phyloP scores from a whole-genome alignment of 2,329 filamentous ascomycete genomes.

The Alternaria conjuncta region DNA sequence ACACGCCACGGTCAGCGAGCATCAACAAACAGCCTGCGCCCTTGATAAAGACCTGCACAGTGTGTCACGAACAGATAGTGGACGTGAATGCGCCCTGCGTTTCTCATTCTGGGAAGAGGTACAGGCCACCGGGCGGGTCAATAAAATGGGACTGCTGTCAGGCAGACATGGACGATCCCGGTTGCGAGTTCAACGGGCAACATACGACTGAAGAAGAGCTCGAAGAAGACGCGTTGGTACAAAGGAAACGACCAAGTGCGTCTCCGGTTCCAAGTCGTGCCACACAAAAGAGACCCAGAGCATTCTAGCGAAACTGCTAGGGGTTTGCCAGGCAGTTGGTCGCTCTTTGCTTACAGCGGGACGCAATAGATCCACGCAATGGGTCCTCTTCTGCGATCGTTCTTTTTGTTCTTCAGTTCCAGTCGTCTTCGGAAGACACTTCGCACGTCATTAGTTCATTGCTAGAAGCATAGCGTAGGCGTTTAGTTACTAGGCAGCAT shows the following conservation, averaged over 20 bases:
- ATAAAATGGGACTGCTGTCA: slow-evolving; percentile 18
- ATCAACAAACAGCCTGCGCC: not conserved
- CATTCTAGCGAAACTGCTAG: not conserved
- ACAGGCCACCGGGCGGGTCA: not conserved
- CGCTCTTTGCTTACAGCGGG: not conserved
- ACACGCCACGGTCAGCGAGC: not conserved
- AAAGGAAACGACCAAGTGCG: slow-evolving; percentile 4
- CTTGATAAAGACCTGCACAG: slow-evolving; percentile 14
- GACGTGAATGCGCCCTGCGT: slow-evolving; percentile 16
- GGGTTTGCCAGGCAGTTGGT: not conserved
- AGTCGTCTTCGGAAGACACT: not conserved
- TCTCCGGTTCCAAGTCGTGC: not conserved
- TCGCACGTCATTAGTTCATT: not conserved
- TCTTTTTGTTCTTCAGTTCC: not conserved
- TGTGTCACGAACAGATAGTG: slow-evolving; percentile 19
- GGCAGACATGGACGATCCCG: slow-evolving; percentile 7
- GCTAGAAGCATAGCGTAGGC: not conserved
- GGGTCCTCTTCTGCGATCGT: not conserved
- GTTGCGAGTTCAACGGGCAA: slow-evolving; percentile 15
- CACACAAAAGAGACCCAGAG: slow-evolving; percentile 1
- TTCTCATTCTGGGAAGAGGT: slow-evolving; percentile 22
- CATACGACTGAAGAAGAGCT: slow-evolving; percentile 5
- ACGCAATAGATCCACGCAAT: not conserved
- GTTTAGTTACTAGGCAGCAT: not conserved
- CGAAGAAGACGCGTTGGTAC: not conserved